Base-by-base conservation (phyloP, 345 rosid genomes). In the Acer saccharum region DNA sequence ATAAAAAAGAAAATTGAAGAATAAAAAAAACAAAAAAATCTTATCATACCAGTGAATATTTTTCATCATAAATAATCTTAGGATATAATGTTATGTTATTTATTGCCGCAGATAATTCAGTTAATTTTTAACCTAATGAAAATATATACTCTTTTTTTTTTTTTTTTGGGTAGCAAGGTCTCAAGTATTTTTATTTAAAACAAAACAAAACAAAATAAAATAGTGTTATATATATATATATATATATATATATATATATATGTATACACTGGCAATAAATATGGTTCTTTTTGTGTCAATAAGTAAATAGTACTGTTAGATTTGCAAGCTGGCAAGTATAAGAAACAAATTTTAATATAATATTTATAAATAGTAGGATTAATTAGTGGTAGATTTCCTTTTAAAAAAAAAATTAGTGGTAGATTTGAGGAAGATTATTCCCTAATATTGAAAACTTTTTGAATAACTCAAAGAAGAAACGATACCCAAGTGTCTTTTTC, bases 391-490 rank as follows among this genome's bases (percentile, higher is more conserved):
- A 77, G 81, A 65, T 5, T 71, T 54, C 32, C 32, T 41, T 74
- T 25, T 1, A 25, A 20, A 18, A 14, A 57, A 27, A 13, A 39
- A 27, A 64, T 62, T 60, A 79, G 81, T 77, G 87, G 79, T 44
- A 77, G 81, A 65, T 5, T 71, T 54, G 23, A 63, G 21, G 54
- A 77, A 48, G 68, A 50, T 76, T 74, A 77, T 82, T 80, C 80
- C 55, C 74, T 29, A 35, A 44, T 52, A 62, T 65, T 27, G 74
- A 55, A 8, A 39, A 20, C 32, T 76, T 84, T 46, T 68, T 12
- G 63, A 74, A 77, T 74, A 70, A 71, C 74, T 79, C 55, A 44
- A 77, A 77, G 74, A 70, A 81, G 82, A 75, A 79, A 76, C 57
- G 73, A 77, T 73, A 29, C 71, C 79, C 13, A 20, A 21, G 20